phyloP scores from a whole-genome alignment of 23 red algal species.

The Chondrus crispus region DNA sequence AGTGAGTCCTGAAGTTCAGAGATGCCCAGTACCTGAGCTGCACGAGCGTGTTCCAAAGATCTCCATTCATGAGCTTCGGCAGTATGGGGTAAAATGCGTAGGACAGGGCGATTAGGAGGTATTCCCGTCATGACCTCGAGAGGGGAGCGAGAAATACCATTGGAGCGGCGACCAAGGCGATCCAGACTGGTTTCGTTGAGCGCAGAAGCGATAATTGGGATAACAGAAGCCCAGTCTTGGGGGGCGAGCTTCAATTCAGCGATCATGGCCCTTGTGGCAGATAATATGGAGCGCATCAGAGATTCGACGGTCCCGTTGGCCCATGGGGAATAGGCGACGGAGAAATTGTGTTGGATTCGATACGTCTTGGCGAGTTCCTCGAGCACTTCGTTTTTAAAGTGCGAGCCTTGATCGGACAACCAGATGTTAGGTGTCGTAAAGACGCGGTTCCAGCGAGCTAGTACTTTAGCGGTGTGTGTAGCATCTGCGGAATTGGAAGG shows the following conservation, averaged over 20 bases:
- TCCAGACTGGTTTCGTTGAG: background rate
- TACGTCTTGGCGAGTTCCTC: background rate
- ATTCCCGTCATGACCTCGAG: background rate
- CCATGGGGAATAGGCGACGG: background rate
- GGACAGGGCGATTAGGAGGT: background rate
- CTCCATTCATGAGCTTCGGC: background rate
- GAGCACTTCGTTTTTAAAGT: background rate
- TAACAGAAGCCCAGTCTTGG: background rate
- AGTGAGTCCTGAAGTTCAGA: background rate
- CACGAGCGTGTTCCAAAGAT: constrained; percentile 9
- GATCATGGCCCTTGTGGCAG: background rate
- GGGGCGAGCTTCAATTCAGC: background rate
- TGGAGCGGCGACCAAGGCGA: background rate
- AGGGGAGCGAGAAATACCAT: background rate
- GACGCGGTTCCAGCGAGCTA: background rate
- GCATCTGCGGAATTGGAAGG: background rate
- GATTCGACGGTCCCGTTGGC: background rate
- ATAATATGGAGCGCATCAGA: background rate
- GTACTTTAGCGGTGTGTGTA: background rate
- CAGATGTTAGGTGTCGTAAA: background rate
- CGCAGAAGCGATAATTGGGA: background rate
- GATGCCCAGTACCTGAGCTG: background rate
- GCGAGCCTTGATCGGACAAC: background rate
- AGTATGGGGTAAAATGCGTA: background rate
- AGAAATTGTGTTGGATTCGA: background rate